Evolutionary conservation across 371 early-diverging fungal species (phyloP).

Genomic region (Syncephalastrum sp.): DNA sequence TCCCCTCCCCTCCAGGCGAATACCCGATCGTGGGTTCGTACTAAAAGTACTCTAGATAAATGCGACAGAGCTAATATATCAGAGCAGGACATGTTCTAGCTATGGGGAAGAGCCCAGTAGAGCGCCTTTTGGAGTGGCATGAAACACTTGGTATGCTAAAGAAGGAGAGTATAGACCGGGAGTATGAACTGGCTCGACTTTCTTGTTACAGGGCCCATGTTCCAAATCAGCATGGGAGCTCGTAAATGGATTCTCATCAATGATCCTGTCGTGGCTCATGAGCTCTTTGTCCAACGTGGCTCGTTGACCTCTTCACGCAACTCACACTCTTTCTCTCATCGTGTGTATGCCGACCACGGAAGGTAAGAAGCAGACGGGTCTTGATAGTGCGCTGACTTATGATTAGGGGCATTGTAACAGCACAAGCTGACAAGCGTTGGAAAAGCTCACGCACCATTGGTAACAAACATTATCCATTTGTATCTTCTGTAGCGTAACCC

Average conservation of each 20-base stretch:
- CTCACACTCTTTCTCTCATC: conserved; percentile 7
- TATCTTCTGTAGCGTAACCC: background rate
- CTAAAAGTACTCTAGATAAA: background rate
- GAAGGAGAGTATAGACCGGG: background rate
- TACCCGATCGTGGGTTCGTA: conserved; percentile 5
- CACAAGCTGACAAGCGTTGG: conserved; percentile 10
- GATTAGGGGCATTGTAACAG: conserved; percentile 12
- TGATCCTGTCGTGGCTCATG: conserved; percentile 21
- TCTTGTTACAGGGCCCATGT: conserved; percentile 10
- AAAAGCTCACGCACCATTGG: conserved; percentile 10
- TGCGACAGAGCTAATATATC: background rate
- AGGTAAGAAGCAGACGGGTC: conserved; percentile 4
- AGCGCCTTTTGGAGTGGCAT: conserved; percentile 12
- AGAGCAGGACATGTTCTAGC: conserved; percentile 8
- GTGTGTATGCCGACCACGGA: conserved; percentile 20
- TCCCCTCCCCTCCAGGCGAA: conserved; percentile 8
- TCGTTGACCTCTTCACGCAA: conserved; percentile 12
- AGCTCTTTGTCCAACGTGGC: conserved; percentile 16
- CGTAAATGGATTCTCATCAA: conserved; percentile 13
- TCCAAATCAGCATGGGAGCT: conserved; percentile 16
- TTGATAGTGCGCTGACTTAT: background rate
- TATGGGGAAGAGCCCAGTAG: conserved; percentile 9
- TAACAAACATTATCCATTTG: background rate
- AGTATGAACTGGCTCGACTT: background rate
- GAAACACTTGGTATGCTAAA: conserved; percentile 4